Conservation (phyloP, 2,329 filamentous ascomycete species). For the Sphaerulina populicola region DNA sequence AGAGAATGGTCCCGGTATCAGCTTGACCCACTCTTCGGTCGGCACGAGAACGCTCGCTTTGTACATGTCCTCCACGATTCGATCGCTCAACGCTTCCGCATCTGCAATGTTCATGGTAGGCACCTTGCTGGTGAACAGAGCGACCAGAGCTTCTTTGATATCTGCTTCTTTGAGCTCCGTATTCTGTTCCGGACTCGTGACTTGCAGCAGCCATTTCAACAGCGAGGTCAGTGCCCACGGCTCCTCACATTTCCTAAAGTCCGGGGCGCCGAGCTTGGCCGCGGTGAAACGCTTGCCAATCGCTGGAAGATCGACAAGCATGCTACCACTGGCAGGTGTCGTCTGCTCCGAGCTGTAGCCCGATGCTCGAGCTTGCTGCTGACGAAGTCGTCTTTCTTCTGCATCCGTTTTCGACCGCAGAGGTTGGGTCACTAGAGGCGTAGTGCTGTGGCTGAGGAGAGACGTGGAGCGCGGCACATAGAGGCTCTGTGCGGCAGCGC, state of each 20-base stretch:
- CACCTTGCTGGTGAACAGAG: constrained; percentile 86
- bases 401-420: constrained; percentile 91
- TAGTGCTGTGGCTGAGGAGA: constrained; percentile 69
- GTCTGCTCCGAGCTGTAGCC: constrained; percentile 38
- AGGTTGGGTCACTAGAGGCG: constrained; percentile 70
- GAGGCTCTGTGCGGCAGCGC: constrained; percentile 25
- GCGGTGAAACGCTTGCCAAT: constrained; percentile 63
- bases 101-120: constrained; percentile 98
- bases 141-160: constrained; percentile 78
- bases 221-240: constrained; percentile 92
- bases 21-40: constrained; percentile 97
- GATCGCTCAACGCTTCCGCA: constrained; percentile 74
- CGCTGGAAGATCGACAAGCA: constrained; percentile 28
- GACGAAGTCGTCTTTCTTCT: constrained; percentile 53
- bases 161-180: constrained; percentile 76
- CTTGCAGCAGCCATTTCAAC: constrained; percentile 73
- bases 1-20: constrained; percentile 68
- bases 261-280: constrained; percentile 67
- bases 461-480: constrained; percentile 68
- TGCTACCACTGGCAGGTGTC: constrained; percentile 26
- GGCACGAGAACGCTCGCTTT: constrained; percentile 66
- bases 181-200: constrained; percentile 71
- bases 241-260: constrained; percentile 77
- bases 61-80: constrained; percentile 73
- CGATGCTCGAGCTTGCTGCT: constrained; percentile 37